A percentile compares a stretch with the other conserved stretches of the same genome.
Conservation (phyloP, 2,329 filamentous ascomycete species). For the Dactylellina leptospora region DNA sequence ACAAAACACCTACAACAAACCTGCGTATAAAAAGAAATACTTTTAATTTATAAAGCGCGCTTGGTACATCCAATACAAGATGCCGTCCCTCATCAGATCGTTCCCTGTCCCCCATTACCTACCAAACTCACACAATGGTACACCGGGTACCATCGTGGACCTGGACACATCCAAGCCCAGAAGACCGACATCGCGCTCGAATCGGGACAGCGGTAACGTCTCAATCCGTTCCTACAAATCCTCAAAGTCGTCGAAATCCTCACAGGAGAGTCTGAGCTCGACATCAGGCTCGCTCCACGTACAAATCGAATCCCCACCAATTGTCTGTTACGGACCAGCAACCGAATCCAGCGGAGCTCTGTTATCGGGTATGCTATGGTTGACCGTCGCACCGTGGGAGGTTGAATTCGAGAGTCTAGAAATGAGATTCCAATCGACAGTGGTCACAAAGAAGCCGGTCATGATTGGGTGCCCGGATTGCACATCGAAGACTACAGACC, state of each 20-base stretch:
- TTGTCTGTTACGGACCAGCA: constrained; percentile 81
- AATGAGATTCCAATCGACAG: constrained; percentile 75
- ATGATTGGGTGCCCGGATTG: constrained; percentile 81
- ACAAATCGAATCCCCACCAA: constrained; percentile 81
- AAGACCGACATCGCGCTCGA: constrained; percentile 4
- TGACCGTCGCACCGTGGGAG: constrained; percentile 74
- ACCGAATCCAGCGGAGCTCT: constrained; percentile 82
- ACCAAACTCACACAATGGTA: constrained; percentile 41
- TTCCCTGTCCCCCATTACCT: constrained; percentile 46
- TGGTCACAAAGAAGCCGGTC: constrained; percentile 83
- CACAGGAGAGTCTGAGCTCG: constrained; percentile 41
- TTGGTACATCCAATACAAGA: constrained; percentile 10
- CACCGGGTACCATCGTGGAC: constrained; percentile 47
- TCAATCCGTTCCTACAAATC: constrained; percentile 47
- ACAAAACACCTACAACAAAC: constrained; percentile 25
- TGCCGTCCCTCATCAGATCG: constrained; percentile 50
- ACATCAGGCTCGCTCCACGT: constrained; percentile 31
- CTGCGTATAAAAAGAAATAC: too few relatives aligned
- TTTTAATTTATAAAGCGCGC: not conserved
- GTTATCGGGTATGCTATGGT: constrained; percentile 80
- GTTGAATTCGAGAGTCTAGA: constrained; percentile 75
- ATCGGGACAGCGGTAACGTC: constrained; percentile 37
- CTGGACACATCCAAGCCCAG: constrained; percentile 26
- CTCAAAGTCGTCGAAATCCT: constrained; percentile 43
- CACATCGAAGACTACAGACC: constrained; percentile 73